phyloP scores from a whole-genome alignment of 306 rosid species.

The Cicer judaicum region DNA sequence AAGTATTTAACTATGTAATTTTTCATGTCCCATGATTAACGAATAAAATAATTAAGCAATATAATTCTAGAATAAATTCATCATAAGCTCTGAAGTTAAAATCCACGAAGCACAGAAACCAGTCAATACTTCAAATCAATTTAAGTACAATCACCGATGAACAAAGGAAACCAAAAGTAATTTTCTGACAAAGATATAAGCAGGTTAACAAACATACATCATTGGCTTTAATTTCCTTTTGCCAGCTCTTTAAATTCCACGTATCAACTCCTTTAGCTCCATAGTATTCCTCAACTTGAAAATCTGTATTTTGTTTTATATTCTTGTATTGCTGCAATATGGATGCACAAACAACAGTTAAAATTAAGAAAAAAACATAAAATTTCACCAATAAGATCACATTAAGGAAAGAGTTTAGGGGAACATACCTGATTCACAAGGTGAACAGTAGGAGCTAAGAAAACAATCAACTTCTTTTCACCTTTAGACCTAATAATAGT shows the following conservation, averaged over 20 bases:
- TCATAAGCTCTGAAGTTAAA: background rate
- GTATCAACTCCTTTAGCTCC: slow-evolving; percentile 87
- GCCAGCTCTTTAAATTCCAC: slow-evolving; percentile 75
- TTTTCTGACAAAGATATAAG: slow-evolving; percentile 11
- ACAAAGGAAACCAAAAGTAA: background rate
- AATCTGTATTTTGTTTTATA: slow-evolving; percentile 56
- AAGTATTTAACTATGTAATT: slow-evolving; percentile 17
- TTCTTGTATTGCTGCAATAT: slow-evolving; percentile 77
- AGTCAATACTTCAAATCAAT: background rate
- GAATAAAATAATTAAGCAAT: slow-evolving; percentile 10
- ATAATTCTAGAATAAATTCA: background rate
- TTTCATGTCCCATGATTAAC: slow-evolving; percentile 12
- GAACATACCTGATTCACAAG: slow-evolving; percentile 76
- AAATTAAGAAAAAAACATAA: slow-evolving; percentile 10
- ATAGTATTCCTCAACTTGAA: slow-evolving; percentile 71
- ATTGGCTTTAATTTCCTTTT: slow-evolving; percentile 61
- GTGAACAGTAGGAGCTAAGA: slow-evolving; percentile 93
- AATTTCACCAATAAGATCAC: background rate
- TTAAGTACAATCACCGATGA: slow-evolving; percentile 29
- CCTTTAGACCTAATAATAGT: slow-evolving; percentile 56
- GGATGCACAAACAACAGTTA: slow-evolving; percentile 46
- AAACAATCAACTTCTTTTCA: slow-evolving; percentile 54
- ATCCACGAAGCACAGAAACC: background rate
- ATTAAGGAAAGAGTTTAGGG: background rate
- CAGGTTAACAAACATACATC: slow-evolving; percentile 59